A percentile compares a stretch with the other conserved stretches of the same genome.
phyloP scores from a whole-genome alignment of 768 basidiomycete genomes.

The Leccinum sublutescens region DNA sequence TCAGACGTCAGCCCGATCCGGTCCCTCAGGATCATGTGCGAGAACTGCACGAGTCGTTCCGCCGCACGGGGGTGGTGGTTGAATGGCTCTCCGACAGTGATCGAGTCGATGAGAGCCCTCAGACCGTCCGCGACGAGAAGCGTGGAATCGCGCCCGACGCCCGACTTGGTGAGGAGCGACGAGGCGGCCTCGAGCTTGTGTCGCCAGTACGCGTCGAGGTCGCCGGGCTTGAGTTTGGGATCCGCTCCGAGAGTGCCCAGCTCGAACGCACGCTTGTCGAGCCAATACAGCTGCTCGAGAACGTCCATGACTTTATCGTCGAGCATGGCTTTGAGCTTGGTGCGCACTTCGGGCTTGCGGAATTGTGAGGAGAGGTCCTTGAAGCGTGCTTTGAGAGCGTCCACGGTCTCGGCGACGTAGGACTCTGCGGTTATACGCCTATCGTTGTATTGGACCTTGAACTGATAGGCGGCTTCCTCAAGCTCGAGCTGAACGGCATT shows the following conservation, averaged over 20 bases:
- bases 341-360: conserved; percentile 83
- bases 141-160: conserved; percentile 92
- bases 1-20: conserved; percentile 93
- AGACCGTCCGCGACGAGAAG: conserved; percentile 93
- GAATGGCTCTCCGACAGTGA: conserved; percentile 88
- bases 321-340: conserved; percentile 86
- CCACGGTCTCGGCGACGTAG: conserved; percentile 97
- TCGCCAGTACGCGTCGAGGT: conserved; percentile 89
- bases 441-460: conserved; percentile 99
- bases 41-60: conserved; percentile 88
- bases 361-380: conserved; percentile 83
- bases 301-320: conserved; percentile 98
- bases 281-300: conserved; percentile 96
- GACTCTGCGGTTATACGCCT: conserved; percentile 92
- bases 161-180: conserved; percentile 91
- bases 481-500: conserved; percentile 97
- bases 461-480: conserved; percentile 96
- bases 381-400: conserved; percentile 86
- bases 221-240: conserved; percentile 63
- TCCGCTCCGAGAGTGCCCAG: conserved; percentile 70
- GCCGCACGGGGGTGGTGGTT: conserved; percentile 85
- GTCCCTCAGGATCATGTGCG: conserved; percentile 89
- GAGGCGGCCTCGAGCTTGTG: conserved; percentile 96
- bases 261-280: conserved; percentile 81
- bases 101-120: conserved; percentile 84